phyloP scores from a whole-genome alignment of 768 basidiomycete genomes.

The Podaxis sp. region DNA sequence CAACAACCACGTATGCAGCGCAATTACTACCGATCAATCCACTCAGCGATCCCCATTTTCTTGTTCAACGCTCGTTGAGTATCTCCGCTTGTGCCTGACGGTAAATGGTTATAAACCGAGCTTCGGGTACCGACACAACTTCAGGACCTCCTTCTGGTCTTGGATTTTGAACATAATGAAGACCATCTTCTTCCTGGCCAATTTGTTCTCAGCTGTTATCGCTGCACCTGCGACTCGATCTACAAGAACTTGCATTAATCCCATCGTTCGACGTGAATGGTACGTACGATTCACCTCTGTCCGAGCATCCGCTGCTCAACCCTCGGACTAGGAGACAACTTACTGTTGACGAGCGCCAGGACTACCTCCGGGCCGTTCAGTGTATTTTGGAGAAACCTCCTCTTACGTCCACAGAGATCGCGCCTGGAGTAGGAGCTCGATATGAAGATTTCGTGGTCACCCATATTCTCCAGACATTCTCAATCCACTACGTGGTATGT shows the following conservation, averaged over 20 bases:
- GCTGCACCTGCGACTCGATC: neutral
- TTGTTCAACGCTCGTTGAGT: too few relatives aligned
- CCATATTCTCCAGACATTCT: conserved; percentile 24
- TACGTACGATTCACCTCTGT: neutral
- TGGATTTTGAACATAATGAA: neutral
- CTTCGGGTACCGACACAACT: too few relatives aligned
- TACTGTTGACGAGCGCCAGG: neutral
- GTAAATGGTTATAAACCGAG: neutral
- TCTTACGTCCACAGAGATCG: conserved; percentile 18
- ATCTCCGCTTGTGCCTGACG: neutral
- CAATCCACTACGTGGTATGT: conserved; percentile 26
- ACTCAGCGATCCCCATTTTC: too few relatives aligned
- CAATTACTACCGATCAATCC: neutral
- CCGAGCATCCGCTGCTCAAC: neutral
- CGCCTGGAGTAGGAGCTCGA: conserved; percentile 23
- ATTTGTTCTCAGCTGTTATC: neutral
- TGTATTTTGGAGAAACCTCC: conserved; percentile 23
- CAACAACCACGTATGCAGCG: too few relatives aligned
- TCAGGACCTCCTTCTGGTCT: neutral
- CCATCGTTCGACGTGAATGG: neutral
- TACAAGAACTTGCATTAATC: neutral
- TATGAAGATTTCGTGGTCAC: conserved; percentile 27
- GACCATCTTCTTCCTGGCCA: neutral
- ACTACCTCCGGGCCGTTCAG: conserved; percentile 23
- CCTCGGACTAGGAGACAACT: neutral